These are phyloP conservation scores for Priceomyces carsonii DNA, from an alignment of 805 yeast genomes.

Conservation along the genomic window DNA sequence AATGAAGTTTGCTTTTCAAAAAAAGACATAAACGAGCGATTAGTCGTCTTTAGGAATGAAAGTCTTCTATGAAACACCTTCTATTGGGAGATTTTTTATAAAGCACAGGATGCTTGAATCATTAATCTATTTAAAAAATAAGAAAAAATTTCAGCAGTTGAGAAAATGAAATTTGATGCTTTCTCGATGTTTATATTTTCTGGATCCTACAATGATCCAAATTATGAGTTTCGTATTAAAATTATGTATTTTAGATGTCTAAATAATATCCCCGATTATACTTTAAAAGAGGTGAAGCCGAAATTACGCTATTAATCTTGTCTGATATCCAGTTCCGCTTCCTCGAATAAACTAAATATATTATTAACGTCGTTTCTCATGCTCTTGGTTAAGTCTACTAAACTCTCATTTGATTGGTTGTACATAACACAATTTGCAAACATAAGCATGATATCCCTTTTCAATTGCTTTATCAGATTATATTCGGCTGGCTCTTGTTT, in stretches of 20 bases:
- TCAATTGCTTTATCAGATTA: conserved; percentile 60
- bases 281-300: too few species aligned
- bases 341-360: conserved; percentile 58
- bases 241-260: too few species aligned
- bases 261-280: too few species aligned
- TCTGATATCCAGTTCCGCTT: conserved; percentile 39
- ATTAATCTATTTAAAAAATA: too few species aligned
- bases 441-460: conserved; percentile 71
- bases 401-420: conserved; percentile 64
- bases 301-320: conserved; percentile 1
- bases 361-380: conserved; percentile 70
- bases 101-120: too few species aligned
- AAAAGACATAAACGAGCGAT: conserved; percentile 3
- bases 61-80: not conserved
- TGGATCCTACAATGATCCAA: too few species aligned
- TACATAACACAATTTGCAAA: conserved; percentile 85
- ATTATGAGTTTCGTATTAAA: too few species aligned
- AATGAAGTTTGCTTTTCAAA: conserved; percentile 44
- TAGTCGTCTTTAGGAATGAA: not conserved
- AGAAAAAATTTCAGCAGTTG: too few species aligned
- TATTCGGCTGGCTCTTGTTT: conserved; percentile 38
- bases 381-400: conserved; percentile 60
- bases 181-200: too few species aligned
- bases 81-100: not conserved
- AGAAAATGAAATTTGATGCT: too few species aligned